Conservation (phyloP, 495 filamentous ascomycete species). For the Penicillium riverlandense region DNA sequence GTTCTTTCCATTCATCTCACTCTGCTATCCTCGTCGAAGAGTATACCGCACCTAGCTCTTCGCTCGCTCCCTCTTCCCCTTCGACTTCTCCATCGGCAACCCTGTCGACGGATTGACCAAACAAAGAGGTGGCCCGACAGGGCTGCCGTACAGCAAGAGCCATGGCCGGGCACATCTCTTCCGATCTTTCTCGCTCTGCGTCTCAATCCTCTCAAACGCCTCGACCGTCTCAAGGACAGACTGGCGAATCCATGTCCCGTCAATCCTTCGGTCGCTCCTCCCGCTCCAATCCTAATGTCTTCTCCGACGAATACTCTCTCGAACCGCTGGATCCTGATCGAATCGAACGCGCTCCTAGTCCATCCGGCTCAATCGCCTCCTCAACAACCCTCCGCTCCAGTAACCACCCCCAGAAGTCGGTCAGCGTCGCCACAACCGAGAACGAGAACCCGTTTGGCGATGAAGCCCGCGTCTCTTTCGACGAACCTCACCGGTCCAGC, state of each 20-base stretch:
- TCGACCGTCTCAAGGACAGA: slow-evolving; percentile 17
- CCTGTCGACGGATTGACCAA: slow-evolving; percentile 19
- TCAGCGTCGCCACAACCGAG: slow-evolving; percentile 20
- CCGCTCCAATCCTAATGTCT: slow-evolving; percentile 42
- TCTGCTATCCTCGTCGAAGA: not conserved
- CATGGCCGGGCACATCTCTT: slow-evolving; percentile 40
- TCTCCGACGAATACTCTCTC: slow-evolving; percentile 47
- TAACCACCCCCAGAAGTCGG: slow-evolving; percentile 15
- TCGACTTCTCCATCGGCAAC: not conserved
- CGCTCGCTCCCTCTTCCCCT: not conserved
- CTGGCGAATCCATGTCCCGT: slow-evolving; percentile 27
- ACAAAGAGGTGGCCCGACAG: slow-evolving; percentile 35
- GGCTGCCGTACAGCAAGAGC: slow-evolving; percentile 31
- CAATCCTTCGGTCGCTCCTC: slow-evolving; percentile 31
- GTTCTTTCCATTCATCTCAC: slow-evolving; percentile 1
- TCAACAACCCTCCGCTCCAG: slow-evolving; percentile 29
- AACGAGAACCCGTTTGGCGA: slow-evolving; percentile 37
- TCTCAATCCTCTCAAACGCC: slow-evolving; percentile 31
- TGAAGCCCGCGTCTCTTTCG: slow-evolving; percentile 30
- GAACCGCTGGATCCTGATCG: slow-evolving; percentile 34
- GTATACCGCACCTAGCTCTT: not conserved
- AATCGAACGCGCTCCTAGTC: slow-evolving; percentile 24
- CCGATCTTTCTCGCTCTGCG: slow-evolving; percentile 35
- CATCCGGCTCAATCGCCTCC: slow-evolving; percentile 25
- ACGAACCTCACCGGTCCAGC: slow-evolving; percentile 32